phyloP scores from a whole-genome alignment of 192 early-diverging fungal genomes.

The Podila clonocystis region DNA sequence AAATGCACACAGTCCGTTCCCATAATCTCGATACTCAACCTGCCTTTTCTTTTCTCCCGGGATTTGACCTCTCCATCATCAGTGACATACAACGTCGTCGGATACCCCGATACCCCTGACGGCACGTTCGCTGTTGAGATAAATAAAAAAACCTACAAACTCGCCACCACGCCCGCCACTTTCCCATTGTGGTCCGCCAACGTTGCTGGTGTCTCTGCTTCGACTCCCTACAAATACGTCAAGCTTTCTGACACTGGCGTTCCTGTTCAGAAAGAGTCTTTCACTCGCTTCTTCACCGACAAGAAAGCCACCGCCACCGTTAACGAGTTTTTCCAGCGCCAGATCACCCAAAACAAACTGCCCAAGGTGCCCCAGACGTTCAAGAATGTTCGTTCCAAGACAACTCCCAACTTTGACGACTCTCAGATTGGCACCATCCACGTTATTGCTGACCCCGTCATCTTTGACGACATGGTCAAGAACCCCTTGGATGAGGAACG shows the following conservation, averaged over 20 bases:
- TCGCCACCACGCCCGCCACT: conserved; percentile 20
- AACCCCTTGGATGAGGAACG: conserved; percentile 25
- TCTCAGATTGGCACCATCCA: conserved; percentile 49
- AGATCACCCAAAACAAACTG: conserved; percentile 9
- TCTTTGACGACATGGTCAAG: conserved; percentile 36
- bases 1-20: neutral
- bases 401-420: conserved; percentile 43
- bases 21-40: neutral
- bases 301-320: conserved; percentile 16
- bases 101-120: conserved; percentile 16
- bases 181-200: conserved; percentile 44
- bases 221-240: conserved; percentile 19
- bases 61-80: neutral
- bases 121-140: conserved; percentile 27
- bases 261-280: conserved; percentile 10
- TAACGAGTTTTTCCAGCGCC: conserved; percentile 31
- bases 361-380: conserved; percentile 28
- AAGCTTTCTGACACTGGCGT: conserved; percentile 9
- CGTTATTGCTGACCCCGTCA: conserved; percentile 25
- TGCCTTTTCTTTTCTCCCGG: neutral
- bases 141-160: conserved; percentile 13
- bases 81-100: conserved; percentile 44
- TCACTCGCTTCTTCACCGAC: conserved; percentile 10
- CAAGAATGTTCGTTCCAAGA: conserved; percentile 1
- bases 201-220: conserved; percentile 13